Evolutionary conservation across 1,139 yeast species (phyloP), one percentile per base, ranked within the genome.

Genomic region (Suhomyces wounanorum): DNA sequence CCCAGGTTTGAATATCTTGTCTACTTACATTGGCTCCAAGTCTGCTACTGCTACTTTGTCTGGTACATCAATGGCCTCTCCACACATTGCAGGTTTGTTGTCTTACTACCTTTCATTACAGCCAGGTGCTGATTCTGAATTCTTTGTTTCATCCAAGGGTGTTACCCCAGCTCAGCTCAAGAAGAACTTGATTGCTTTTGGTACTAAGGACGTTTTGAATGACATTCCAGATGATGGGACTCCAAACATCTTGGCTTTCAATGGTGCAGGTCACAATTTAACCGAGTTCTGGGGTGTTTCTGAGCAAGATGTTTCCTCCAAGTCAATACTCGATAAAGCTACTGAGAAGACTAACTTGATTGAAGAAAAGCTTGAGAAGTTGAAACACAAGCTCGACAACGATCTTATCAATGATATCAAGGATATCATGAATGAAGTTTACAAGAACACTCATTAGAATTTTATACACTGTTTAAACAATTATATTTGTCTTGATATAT

Each of bases 51-150:
- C 96, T 54, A 84, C 94, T 48, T 81, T 94, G 72, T 90, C 97
- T 39, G 99, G 99, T 74, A 94, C 99, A 18, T 94, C 99, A 18
- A 94, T 94, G 99, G 99, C 99, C 35, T 89, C 98, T 43, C 99
- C 99, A 49, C 98, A 94, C 68, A 87, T 94, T 68, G 87, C 91
- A 55, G 99, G 99, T 60, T 80, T 94, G 69, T 78, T 87, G 66
- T 76, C 97, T 4, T 94, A 94, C 81, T 92, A 83, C 75, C 77
- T 94, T 62, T 89, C 97, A 21, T 84, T 94, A 70, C 95, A 89
- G 74, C 99, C 99, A 59, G 88, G 84, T 49, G 71, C 87, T 30
- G 87, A 81, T 55, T 90, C 97, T 43, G 89, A 85, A 69, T 81
- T 79, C 66, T 75, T 81, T 56, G 77, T 82, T 47, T 79, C 85